Conservation (phyloP, 768 basidiomycete genomes). For the Lactarius hengduanensis region DNA sequence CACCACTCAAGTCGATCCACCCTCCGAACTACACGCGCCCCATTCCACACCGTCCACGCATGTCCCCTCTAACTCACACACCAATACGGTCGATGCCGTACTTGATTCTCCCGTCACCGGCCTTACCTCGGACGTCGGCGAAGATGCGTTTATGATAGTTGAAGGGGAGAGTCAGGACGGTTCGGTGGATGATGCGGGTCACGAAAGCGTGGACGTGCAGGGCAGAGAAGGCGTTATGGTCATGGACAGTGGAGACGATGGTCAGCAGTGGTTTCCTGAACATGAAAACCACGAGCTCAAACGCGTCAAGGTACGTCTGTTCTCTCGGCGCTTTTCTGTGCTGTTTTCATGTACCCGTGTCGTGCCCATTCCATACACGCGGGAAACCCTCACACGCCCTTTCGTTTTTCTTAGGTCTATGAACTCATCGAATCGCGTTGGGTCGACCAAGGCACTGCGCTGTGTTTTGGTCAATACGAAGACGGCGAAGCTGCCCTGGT, state of each 20-base stretch:
- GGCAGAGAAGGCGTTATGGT: constrained; percentile 44
- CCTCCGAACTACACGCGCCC: constrained; percentile 25
- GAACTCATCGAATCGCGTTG: constrained; percentile 88
- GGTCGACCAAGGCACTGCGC: constrained; percentile 96
- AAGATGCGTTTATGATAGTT: constrained; percentile 27
- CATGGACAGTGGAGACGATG: constrained; percentile 48
- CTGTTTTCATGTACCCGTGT: constrained; percentile 24
- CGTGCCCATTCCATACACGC: constrained; percentile 32
- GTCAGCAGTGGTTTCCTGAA: constrained; percentile 60
- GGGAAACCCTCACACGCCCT: constrained; percentile 17
- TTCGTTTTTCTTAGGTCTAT: constrained; percentile 67
- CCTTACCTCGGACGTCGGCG: constrained; percentile 21
- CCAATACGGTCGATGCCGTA: constrained; percentile 13
- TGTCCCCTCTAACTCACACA: constrained; percentile 30
- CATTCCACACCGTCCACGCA: constrained; percentile 33
- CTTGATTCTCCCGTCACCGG: constrained; percentile 18
- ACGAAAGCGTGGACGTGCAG: constrained; percentile 41
- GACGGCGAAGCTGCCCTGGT: constrained; percentile 78
- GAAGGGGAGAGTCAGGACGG: constrained; percentile 26
- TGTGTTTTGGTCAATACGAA: constrained; percentile 88
- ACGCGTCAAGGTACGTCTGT: constrained; percentile 72
- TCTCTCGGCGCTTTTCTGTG: constrained; percentile 28
- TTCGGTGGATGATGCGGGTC: constrained; percentile 17
- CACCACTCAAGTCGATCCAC: constrained; percentile 36
- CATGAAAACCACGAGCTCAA: constrained; percentile 68